Conservation (phyloP, 2,329 filamentous ascomycete genomes). For the Sporothrix euskadiensis region DNA sequence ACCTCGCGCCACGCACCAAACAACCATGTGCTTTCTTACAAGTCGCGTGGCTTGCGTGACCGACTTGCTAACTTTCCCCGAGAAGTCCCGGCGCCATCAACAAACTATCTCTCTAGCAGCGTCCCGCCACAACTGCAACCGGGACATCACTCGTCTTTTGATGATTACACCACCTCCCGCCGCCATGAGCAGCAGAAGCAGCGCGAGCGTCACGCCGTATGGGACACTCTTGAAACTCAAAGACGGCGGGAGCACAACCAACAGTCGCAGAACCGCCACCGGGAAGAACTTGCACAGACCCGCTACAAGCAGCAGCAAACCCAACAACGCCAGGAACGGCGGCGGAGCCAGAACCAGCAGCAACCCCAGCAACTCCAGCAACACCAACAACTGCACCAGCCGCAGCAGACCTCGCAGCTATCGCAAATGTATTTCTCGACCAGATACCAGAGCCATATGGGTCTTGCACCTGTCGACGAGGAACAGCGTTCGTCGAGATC, state of each 20-base stretch:
- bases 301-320: conserved; percentile 4
- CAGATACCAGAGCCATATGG: not conserved
- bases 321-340: conserved; percentile 17
- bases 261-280: conserved; percentile 26
- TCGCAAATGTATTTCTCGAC: not conserved
- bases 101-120: conserved; percentile 45
- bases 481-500: conserved; percentile 32
- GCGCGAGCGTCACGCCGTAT: conserved; percentile 30
- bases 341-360: conserved; percentile 20
- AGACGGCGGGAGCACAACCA: conserved; percentile 26
- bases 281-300: not conserved
- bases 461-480: conserved; percentile 27
- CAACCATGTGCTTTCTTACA: conserved; percentile 50
- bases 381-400: not conserved
- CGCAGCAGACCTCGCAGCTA: conserved; percentile 13
- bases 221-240: conserved; percentile 28
- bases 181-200: conserved; percentile 15
- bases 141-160: conserved; percentile 1
- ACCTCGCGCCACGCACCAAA: conserved; percentile 40
- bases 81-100: conserved; percentile 48
- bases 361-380: not conserved
- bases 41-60: conserved; percentile 49
- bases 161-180: not conserved
- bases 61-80: conserved; percentile 47
- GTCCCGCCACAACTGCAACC: conserved; percentile 30